phyloP scores from a whole-genome alignment of 306 rosid species.

The Cucumis hystrix region DNA sequence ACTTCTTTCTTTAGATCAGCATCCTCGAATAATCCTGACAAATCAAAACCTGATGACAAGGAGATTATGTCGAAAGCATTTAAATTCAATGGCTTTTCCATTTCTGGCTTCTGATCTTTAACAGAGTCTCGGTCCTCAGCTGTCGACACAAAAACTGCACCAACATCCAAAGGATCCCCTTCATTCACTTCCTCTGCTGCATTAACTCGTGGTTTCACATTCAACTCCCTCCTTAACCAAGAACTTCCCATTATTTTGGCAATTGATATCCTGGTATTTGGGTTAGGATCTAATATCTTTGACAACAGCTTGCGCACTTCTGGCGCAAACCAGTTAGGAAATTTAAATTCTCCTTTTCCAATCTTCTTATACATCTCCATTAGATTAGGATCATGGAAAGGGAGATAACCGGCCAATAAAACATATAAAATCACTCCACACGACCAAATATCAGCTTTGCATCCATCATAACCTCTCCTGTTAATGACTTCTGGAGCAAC shows the following conservation, averaged over 20 bases:
- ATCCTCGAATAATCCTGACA: constrained; percentile 79
- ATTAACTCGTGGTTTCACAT: constrained; percentile 13
- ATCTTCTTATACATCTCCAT: constrained; percentile 93
- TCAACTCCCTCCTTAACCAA: constrained; percentile 64
- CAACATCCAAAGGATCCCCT: constrained; percentile 25
- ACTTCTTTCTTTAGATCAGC: constrained; percentile 42
- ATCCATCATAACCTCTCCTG: constrained; percentile 82
- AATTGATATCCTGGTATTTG: constrained; percentile 59
- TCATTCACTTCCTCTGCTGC: constrained; percentile 17
- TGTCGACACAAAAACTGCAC: constrained; percentile 27
- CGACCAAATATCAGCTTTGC: constrained; percentile 95
- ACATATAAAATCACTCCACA: constrained; percentile 89
- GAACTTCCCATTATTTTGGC: constrained; percentile 48
- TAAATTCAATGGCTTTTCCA: constrained; percentile 37
- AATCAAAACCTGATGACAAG: constrained; percentile 74
- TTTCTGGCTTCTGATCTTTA: constrained; percentile 34
- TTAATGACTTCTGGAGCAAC: constrained; percentile 88
- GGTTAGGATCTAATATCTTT: constrained; percentile 74
- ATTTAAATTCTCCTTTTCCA: constrained; percentile 57
- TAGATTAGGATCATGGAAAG: constrained; percentile 76
- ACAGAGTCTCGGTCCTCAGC: constrained; percentile 21
- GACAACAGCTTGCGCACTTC: constrained; percentile 59
- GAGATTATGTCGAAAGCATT: constrained; percentile 95
- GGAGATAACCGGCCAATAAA: constrained; percentile 87
- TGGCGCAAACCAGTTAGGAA: constrained; percentile 77